phyloP scores from a whole-genome alignment of 805 yeast species.

The Sungouiozyma intestinalis region DNA sequence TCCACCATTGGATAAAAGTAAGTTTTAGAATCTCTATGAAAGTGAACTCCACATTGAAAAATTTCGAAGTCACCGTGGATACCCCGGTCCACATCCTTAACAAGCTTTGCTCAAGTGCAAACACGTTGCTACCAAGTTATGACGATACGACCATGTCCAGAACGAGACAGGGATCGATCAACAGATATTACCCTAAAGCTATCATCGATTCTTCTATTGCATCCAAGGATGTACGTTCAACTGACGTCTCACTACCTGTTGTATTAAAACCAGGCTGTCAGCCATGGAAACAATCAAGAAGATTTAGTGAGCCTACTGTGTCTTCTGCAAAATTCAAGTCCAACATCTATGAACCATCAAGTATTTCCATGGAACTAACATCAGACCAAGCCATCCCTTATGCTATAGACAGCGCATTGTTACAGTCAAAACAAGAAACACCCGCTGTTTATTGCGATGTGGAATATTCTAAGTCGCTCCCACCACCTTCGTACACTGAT shows the following conservation, averaged over 20 bases:
- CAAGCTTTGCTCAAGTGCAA: constrained; percentile 66
- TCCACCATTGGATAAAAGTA: constrained; percentile 91
- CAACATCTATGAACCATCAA: constrained; percentile 47
- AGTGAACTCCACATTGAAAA: constrained; percentile 60
- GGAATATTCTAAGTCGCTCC: background rate
- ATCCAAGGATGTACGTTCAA: constrained; percentile 43
- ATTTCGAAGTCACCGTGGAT: constrained; percentile 85
- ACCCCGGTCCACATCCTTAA: constrained; percentile 81
- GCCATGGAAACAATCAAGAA: background rate
- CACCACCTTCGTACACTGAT: constrained; percentile 4
- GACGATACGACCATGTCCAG: constrained; percentile 10
- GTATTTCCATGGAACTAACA: constrained; percentile 34
- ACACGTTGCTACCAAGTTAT: constrained; percentile 66
- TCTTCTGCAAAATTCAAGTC: constrained; percentile 31
- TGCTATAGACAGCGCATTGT: background rate
- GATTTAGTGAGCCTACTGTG: constrained; percentile 1
- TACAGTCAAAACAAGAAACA: background rate
- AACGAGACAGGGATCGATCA: constrained; percentile 24
- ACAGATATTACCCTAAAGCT: constrained; percentile 31
- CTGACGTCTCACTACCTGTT: constrained; percentile 26
- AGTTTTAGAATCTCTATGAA: constrained; percentile 63
- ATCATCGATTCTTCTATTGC: constrained; percentile 35
- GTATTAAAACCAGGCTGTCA: background rate
- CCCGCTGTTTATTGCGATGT: background rate
- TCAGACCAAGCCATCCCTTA: constrained; percentile 57